A percentile compares a stretch with the other conserved stretches of the same genome.
These are phyloP conservation scores for Boletus pseudopeckii DNA, from an alignment of 768 basidiomycete genomes.

Conservation along the genomic window DNA sequence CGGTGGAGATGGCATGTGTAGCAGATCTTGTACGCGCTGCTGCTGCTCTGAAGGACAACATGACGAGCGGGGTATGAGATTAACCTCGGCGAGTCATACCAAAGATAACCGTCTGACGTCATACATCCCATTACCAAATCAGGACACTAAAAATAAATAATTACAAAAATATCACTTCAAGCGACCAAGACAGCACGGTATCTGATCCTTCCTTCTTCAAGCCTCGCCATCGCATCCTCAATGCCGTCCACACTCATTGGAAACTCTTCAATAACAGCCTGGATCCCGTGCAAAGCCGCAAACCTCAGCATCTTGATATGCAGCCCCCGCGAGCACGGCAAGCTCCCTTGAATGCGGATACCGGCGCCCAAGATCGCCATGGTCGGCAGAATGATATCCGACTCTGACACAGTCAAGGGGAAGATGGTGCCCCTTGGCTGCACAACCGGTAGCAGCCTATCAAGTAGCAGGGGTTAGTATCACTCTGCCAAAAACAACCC, in stretches of 20 bases:
- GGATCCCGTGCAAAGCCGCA: slow-evolving; percentile 28
- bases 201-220: slow-evolving; percentile 27
- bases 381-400: slow-evolving; percentile 23
- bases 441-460: slow-evolving; percentile 28
- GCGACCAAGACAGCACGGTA: slow-evolving; percentile 32
- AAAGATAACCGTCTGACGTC: slow-evolving; percentile 15
- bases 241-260: slow-evolving; percentile 31
- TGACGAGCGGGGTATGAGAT: slow-evolving; percentile 1
- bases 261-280: slow-evolving; percentile 32
- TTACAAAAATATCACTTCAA: neutral
- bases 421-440: slow-evolving; percentile 22
- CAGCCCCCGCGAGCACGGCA: slow-evolving; percentile 25
- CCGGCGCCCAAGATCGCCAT: slow-evolving; percentile 13
- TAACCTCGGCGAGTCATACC: neutral
- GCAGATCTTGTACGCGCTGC: neutral
- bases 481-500: neutral
- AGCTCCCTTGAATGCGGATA: slow-evolving; percentile 24
- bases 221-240: slow-evolving; percentile 24
- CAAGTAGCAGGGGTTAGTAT: neutral
- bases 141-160: neutral
- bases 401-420: slow-evolving; percentile 25
- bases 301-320: slow-evolving; percentile 35
- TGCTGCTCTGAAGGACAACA: slow-evolving; percentile 14
- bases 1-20: neutral
- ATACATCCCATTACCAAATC: slow-evolving; percentile 1